Base-by-base conservation (phyloP, 306 rosid species). In the Myrica gale region DNA sequence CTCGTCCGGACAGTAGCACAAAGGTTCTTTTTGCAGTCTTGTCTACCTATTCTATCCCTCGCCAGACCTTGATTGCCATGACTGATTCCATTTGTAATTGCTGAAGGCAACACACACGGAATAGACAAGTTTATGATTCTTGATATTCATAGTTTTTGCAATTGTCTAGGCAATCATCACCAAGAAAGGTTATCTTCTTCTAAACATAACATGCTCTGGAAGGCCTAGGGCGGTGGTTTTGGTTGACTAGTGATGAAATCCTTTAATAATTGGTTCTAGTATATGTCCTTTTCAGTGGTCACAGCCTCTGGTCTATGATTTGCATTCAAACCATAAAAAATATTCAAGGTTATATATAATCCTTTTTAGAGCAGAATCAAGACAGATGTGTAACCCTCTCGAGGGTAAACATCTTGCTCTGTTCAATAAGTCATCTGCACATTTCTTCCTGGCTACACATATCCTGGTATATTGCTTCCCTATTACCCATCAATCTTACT, bases 261-360 rank as follows among this genome's bases (percentile, higher is more conserved):
- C 32, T 52, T 48, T 21, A 65, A 61, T 20, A 11, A 62, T 7
- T 32, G 44, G 41, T 51, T 51, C 42, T n/a, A 51, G 10, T 1
- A 20, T 17, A 75, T 4, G 10, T 68, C 57, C 66, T 62, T 47
- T 71, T 42, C 58, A 74, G 39, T 23, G 50, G 15, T 44, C 44
- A 76, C 43, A 45, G 16, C n/a, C 79, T 12, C 46, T 61, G 56
- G 41, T 66, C 43, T 48, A 9, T 65, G 48, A 9, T 37, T 65
- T 42, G 15, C 46, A n/a, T 37, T 3, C 21, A 65, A 65, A 13
- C 69, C 48, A 67, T 17, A 48, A 23, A 46, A 81, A 53, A 54
- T 32, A 11, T 13, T 60, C 47, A 47, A 45, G 19, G 37, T 55
- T 68, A n/a, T 41, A 42, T 23, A 54, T 13, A 32, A 45, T 58